Conservation (phyloP, 2,329 filamentous ascomycete genomes). For the Trichoderma aggressivum region DNA sequence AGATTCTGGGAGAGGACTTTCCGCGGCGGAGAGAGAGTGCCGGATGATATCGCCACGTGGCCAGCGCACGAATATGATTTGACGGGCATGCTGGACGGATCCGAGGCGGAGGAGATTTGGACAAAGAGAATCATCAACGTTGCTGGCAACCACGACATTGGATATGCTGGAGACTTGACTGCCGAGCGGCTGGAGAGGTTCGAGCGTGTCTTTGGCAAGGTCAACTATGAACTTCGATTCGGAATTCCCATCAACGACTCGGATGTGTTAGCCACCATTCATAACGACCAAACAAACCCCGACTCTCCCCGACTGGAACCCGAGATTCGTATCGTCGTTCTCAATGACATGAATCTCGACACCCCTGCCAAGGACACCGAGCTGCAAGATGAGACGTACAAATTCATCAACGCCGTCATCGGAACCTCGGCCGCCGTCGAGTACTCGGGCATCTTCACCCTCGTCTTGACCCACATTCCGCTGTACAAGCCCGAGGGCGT, state of each 20-base stretch:
- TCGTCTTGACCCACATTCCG: conserved; percentile 89
- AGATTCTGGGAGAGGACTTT: conserved; percentile 84
- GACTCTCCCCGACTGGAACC: conserved; percentile 52
- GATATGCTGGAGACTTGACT: conserved; percentile 89
- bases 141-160: conserved; percentile 93
- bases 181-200: conserved; percentile 73
- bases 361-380: conserved; percentile 65
- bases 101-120: conserved; percentile 57
- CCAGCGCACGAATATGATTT: conserved; percentile 50
- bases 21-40: conserved; percentile 61
- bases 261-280: conserved; percentile 39
- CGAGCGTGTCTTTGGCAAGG: conserved; percentile 77
- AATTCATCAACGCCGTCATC: conserved; percentile 70
- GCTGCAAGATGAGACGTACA: conserved; percentile 73
- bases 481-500: conserved; percentile 78
- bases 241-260: conserved; percentile 49
- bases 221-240: conserved; percentile 86
- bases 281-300: conserved; percentile 42
- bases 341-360: conserved; percentile 95
- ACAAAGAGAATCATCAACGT: conserved; percentile 78
- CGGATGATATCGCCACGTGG: conserved; percentile 50
- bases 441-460: conserved; percentile 65
- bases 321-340: conserved; percentile 74
- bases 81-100: conserved; percentile 46
- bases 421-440: conserved; percentile 58